Evolutionary conservation across 2,329 filamentous ascomycete genomes (phyloP), one percentile per base, ranked within the genome.

Genomic region (Verticillium albo-atrum): DNA sequence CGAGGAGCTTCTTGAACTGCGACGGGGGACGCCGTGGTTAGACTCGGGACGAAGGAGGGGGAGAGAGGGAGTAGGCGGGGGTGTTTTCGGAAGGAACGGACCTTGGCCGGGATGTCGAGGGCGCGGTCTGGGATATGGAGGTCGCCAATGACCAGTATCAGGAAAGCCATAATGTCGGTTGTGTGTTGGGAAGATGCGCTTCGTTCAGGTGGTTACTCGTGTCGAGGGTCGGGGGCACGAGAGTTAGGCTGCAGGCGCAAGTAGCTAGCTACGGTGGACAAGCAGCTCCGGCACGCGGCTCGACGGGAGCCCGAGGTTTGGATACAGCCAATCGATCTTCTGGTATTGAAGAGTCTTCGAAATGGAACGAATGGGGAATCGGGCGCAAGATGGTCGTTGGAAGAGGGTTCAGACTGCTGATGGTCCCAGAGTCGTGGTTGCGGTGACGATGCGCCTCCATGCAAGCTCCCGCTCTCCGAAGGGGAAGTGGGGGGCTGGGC

Each of bases 101-200:
- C 92, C 87, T 96, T 96, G 74, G 89, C 83, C 61, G 92, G 92
- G 70, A 97, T 93, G 75, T 96, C 92, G 65, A 95, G 87, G 68
- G 92, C 92, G 73, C 92, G 84, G 76, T 97, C 92, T 68, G 92
- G 92, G 77, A 97, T 96, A 79, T 96, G 92, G 58, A 97, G 86
- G 79, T 97, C 92, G 74, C 92, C 92, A 68, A 97, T 91, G 71
- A 95, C 91, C 72, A 97, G 85, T 72, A 96, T 92, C 67, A 97
- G 83, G 77, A 94, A 91, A 65, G 92, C 91, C 80, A 94, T 92
- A 81, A 86, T 89, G 68, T 50, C 26, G 56, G 54, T 34, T 23
- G 20, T 54, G 53, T 20, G 25, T 6, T 25, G 14, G 52, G 51
- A 26, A 42, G 26, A 23, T 23, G 37, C n/a, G 37, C 37, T 47